Evolutionary conservation across 148 eudicot genomes (phyloP).

Genomic region (Rhododendron griersonianum): DNA sequence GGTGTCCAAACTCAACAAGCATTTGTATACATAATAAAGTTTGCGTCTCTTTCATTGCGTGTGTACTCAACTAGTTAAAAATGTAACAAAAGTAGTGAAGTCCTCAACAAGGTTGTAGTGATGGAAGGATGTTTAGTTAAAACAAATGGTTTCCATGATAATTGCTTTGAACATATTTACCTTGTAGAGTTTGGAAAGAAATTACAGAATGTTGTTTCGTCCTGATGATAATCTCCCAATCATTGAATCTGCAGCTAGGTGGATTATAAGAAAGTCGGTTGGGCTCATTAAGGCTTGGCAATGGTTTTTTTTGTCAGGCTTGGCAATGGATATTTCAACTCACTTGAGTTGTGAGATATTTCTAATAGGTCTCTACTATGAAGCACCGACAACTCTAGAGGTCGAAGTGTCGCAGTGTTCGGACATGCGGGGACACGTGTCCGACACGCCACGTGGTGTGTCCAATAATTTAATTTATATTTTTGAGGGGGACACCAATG

Average conservation of each 20-base stretch:
- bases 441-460: no score
- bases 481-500: no score
- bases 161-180: neutral
- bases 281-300: neutral
- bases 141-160: neutral
- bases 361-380: neutral
- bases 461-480: no score
- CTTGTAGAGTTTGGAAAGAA: neutral
- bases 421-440: no score
- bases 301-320: neutral
- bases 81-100: neutral
- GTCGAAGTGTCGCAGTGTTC: no score
- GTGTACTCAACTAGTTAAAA: no score
- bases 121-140: neutral
- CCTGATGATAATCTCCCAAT: neutral
- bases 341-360: neutral
- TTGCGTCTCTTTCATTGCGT: no score
- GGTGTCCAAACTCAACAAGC: no score
- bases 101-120: neutral
- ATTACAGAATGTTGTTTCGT: neutral
- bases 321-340: neutral
- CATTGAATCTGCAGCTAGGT: neutral
- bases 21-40: no score
- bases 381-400: no score
- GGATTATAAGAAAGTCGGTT: neutral